phyloP scores from a whole-genome alignment of 1,284 basidiomycete species.

The Tetrapyrgos nigripes region DNA sequence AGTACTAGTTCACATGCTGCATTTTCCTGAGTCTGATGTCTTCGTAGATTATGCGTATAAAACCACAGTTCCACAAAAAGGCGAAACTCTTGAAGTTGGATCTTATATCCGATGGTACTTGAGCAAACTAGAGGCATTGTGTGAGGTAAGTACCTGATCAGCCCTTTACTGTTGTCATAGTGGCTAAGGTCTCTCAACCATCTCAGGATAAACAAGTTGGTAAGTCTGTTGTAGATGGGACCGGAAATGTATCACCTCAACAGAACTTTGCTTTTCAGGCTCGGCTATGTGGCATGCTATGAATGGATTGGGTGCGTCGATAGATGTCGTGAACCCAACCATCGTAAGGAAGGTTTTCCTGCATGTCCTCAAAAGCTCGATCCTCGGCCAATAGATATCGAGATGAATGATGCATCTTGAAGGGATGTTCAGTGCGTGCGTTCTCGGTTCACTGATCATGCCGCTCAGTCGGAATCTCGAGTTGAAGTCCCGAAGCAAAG shows the following conservation, averaged over 20 bases:
- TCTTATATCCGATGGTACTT: slow-evolving; percentile 21
- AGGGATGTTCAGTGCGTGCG: too few species aligned
- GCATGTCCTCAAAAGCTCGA: too few species aligned
- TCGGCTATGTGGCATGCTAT: not conserved
- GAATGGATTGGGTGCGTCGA: not conserved
- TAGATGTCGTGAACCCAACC: not conserved
- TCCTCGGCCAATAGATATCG: too few species aligned
- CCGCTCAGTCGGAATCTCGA: too few species aligned
- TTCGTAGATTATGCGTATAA: slow-evolving; percentile 19
- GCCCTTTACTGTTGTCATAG: not conserved
- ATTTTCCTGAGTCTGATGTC: not conserved
- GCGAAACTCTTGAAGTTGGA: slow-evolving; percentile 18
- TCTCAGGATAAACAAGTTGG: not conserved
- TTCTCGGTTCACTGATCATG: too few species aligned
- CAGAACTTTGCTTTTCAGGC: not conserved
- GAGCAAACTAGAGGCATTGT: slow-evolving; percentile 1
- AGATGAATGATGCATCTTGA: too few species aligned
- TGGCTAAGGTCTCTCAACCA: not conserved
- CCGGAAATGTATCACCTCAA: too few species aligned
- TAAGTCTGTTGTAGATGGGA: too few species aligned
- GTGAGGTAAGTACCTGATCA: not conserved
- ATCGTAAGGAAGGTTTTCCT: not conserved
- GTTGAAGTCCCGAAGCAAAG: too few species aligned
- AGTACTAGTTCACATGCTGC: not conserved
- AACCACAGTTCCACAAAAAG: slow-evolving; percentile 19